Evolutionary conservation across 1,139 yeast species (phyloP), one percentile per base, ranked within the genome.

Genomic region (Zygoascus hellenicus): DNA sequence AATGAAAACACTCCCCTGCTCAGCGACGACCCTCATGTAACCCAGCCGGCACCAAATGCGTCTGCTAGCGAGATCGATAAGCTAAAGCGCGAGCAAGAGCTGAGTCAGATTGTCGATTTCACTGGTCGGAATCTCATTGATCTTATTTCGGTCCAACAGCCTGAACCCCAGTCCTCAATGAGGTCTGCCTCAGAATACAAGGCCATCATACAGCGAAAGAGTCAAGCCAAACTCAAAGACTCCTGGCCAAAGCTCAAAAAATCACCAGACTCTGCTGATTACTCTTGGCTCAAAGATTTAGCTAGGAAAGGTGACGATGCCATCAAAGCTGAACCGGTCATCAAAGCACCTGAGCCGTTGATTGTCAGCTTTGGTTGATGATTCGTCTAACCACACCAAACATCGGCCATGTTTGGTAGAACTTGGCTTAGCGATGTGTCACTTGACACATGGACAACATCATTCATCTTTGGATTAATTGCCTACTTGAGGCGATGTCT

Each of bases 41-140:
- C 28, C 6, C 42, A 38, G 34, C 38, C 47, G 4, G 33, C 41
- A 17, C 14, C 32, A 15, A 28, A 31, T 9, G 26, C 40, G 3
- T 22, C 36, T 4, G 29, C 15, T 22, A 30, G 30, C 4, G 46
- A 43, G 19, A 46, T 47, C 22, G 55, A 53, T 34, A 46, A 51
- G 11, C 48, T 51, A 14, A 50, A 52, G 41, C 54, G 58, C 13
- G 58, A 56, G 30, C 51, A 54, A 38, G 48, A 54, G 4, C 45
- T 55, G 29, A 48, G 48, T 32, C 50, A 50, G 29, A 58, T 59
- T 35, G 60, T 59, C 2, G 50, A 52, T 15, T 53, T 53, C 42
- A 56, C 59, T 2, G 60, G 61, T 7, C 50, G 54, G 30, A 58
- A 56, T 36, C 48, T 59, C 29, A 58, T 59, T 26, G 59, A 59